Conservation (phyloP, 2,329 filamentous ascomycete genomes). For the Cladosporium sp. region DNA sequence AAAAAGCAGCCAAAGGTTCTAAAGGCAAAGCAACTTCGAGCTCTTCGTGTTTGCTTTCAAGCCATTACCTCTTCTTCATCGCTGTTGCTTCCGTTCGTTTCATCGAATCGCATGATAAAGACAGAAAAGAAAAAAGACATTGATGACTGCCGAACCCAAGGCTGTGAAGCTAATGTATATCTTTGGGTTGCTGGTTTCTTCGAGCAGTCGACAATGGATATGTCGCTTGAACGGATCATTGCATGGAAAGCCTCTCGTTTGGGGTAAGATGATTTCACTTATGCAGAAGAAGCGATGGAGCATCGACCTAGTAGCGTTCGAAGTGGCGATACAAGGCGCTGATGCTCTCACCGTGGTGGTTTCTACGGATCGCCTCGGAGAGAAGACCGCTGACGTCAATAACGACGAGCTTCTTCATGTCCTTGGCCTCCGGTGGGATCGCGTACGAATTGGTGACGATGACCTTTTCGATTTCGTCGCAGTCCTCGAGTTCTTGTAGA, state of each 20-base stretch:
- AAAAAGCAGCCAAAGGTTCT: background rate
- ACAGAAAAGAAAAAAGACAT: background rate
- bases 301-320: conserved; percentile 20
- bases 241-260: background rate
- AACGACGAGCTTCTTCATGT: conserved; percentile 77
- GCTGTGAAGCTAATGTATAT: background rate
- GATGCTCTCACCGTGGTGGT: conserved; percentile 90
- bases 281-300: no score
- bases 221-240: background rate
- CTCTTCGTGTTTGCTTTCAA: conserved; percentile 5
- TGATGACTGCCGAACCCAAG: background rate
- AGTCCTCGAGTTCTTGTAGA: conserved; percentile 82
- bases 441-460: conserved; percentile 98
- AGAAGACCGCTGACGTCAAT: conserved; percentile 85
- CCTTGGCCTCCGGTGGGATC: conserved; percentile 68
- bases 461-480: conserved; percentile 88
- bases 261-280: background rate
- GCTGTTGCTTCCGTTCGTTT: background rate
- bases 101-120: background rate
- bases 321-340: conserved; percentile 45
- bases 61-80: conserved; percentile 8
- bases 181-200: background rate
- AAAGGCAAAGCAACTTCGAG: conserved; percentile 7
- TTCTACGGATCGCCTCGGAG: conserved; percentile 87
- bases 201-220: background rate